Evolutionary conservation across 805 yeast genomes (phyloP).

Genomic region (Myxozyma mucilagina): DNA sequence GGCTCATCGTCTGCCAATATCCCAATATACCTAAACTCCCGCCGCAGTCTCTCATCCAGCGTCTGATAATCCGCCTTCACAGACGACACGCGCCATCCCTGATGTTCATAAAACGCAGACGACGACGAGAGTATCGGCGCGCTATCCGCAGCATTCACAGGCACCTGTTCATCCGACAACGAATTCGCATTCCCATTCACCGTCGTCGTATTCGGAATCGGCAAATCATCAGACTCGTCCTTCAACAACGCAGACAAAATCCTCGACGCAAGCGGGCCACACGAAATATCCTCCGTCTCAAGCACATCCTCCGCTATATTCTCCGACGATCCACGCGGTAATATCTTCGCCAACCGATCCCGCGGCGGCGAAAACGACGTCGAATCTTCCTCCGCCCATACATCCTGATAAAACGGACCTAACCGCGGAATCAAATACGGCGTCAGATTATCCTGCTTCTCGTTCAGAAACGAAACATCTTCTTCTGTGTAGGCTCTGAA

Average conservation of each 20-base stretch:
- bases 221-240: conserved; percentile 30
- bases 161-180: neutral
- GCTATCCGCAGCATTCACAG: conserved; percentile 1
- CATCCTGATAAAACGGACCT: conserved; percentile 77
- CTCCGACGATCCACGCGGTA: conserved; percentile 62
- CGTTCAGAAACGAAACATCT: conserved; percentile 71
- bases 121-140: conserved; percentile 29
- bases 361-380: conserved; percentile 37
- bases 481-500: conserved; percentile 77
- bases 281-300: conserved; percentile 73
- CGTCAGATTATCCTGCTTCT: conserved; percentile 49
- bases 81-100: conserved; percentile 50
- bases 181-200: conserved; percentile 7
- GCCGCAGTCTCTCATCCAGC: conserved; percentile 81
- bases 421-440: conserved; percentile 69
- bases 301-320: conserved; percentile 59
- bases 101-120: conserved; percentile 34
- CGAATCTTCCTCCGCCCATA: conserved; percentile 91
- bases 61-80: conserved; percentile 67
- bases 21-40: conserved; percentile 88
- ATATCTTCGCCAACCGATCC: conserved; percentile 16
- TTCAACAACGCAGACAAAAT: conserved; percentile 68
- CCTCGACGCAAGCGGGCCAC: conserved; percentile 89
- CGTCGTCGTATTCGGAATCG: conserved; percentile 10
- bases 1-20: conserved; percentile 61